Base-by-base conservation (phyloP, 2,329 filamentous ascomycete species). In the Stagonosporopsis rhizophila region DNA sequence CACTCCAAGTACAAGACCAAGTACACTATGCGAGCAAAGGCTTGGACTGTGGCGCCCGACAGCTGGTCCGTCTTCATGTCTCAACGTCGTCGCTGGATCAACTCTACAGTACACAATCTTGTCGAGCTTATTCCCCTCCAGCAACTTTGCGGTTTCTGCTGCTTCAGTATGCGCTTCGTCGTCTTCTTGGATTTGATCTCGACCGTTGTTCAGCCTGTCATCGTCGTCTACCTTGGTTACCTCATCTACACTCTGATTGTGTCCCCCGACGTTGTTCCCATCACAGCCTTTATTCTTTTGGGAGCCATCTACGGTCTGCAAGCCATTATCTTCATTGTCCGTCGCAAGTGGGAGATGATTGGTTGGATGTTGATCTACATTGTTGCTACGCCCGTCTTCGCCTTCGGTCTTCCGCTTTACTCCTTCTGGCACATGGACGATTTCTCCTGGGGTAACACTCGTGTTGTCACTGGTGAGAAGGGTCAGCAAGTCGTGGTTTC, bases 381-480 rank as follows among this genome's bases (percentile, higher is more conserved):
- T 57, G 61, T 95, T 27, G 94, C 95, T 51, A 90, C 96, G 59
- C 94, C 94, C 0, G 86, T 99, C 62, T 99, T 96, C 83, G 89
- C 91, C 39, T 92, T 96, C 61, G 92, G 85, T 56, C 84, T 99
- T 40, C 95, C 95, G 0, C 80, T 99, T 25, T 98, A 98, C 77
- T 85, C 94, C 45, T 99, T 99, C 85, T 99, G 95, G 95, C 86
- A 97, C 80, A 98, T 98, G 95, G 95, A 99, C 77, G 95, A 99
- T 79, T 99, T 99, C 85, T 91, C 90, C 69, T 99, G 95, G 95
- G 95, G 95, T 79, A 99, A 97, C 79, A 99, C 95, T 37, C 94
- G 95, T 87, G 87, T 99, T 55, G 92, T 99, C 62, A 95, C 91
- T 7, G 95, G 95, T 74, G 95, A 99, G 75, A 89, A 89, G 76